phyloP scores from a whole-genome alignment of 1,139 yeast genomes.

The Blastobotrys elegans region DNA sequence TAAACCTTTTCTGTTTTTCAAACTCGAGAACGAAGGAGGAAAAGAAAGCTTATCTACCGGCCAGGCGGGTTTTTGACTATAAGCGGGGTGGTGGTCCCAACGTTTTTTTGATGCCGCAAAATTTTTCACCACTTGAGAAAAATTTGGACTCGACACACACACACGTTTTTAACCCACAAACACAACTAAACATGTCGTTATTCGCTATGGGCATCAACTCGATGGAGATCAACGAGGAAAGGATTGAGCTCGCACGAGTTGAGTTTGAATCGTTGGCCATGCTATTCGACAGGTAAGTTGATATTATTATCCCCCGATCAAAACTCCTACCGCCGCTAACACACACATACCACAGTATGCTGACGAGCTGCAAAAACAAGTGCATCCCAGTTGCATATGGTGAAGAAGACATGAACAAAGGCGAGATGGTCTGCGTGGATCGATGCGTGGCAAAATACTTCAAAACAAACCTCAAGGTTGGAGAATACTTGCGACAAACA shows the following conservation, averaged over 20 bases:
- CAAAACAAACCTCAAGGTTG: constrained; percentile 79
- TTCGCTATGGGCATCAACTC: constrained; percentile 30
- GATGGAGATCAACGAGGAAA: constrained; percentile 57
- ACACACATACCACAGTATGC: constrained; percentile 42
- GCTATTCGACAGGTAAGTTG: constrained; percentile 51
- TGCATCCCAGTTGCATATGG: constrained; percentile 74
- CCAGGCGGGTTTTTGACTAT: too few species aligned
- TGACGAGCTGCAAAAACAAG: constrained; percentile 56
- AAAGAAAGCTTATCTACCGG: too few species aligned
- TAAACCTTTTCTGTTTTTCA: too few species aligned
- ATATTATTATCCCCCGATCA: neutral
- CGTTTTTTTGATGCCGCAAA: neutral
- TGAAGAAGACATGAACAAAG: constrained; percentile 76
- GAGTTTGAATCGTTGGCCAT: constrained; percentile 70
- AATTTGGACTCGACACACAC: neutral
- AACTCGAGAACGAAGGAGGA: too few species aligned
- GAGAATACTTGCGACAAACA: constrained; percentile 42
- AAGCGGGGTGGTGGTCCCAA: too few species aligned
- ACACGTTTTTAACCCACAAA: neutral
- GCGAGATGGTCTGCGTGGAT: constrained; percentile 87
- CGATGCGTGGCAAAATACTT: constrained; percentile 97
- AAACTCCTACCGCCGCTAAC: neutral
- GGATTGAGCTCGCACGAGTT: constrained; percentile 63
- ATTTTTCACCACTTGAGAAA: neutral
- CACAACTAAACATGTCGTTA: constrained; percentile 30